Base-by-base conservation (phyloP, 1,284 basidiomycete species). In the Cutaneotrichosporon sp. region DNA sequence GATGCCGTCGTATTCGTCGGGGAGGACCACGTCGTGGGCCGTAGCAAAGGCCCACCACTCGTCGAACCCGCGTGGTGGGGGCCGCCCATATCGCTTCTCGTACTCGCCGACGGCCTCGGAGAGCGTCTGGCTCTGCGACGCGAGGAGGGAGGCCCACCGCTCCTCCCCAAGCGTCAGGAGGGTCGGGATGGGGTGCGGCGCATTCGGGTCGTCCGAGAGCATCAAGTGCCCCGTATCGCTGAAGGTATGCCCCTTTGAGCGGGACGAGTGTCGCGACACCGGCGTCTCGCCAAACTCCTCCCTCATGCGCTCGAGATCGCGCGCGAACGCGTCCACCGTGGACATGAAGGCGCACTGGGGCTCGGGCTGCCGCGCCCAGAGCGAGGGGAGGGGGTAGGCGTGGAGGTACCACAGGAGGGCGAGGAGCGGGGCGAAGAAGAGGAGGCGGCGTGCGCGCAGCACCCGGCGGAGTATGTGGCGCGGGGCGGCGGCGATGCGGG, bases 1-100 rank as follows among this genome's bases (percentile, higher is more conserved):
- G 46, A 97, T 84, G 24, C 86, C 83, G 71, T 97, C 91, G 71
- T 92, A 97, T 74, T 97, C 93, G 79, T 97, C 93, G 2, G 92
- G 84, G 77, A 97, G 84, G 64, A 88, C 85, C 60, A 92, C 86
- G 24, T 86, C 81, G 72, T 89, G 83, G 51, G 85, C 80, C 77
- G 83, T 80, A 11, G 88, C 89, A 77, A 92, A 95, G 47, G 81
- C 80, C 86, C 89, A 95, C 94, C 94, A 97, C 43, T 84, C 76
- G 72, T 93, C 91, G 69, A 95, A 97, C 0, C 92, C 93, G 59
- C 83, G 85, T 0, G 93, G 94, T 10, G 94, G 92, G 16, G 84
- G 78, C n/a, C 88, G 84, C 2, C 82, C 81, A 73, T 95, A 93
- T 54, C 93, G 82, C 58, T 83, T 79, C 67, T 81, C 84, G 78